phyloP scores from a whole-genome alignment of 2,329 filamentous ascomycete species.

The Calycina herbarum region DNA sequence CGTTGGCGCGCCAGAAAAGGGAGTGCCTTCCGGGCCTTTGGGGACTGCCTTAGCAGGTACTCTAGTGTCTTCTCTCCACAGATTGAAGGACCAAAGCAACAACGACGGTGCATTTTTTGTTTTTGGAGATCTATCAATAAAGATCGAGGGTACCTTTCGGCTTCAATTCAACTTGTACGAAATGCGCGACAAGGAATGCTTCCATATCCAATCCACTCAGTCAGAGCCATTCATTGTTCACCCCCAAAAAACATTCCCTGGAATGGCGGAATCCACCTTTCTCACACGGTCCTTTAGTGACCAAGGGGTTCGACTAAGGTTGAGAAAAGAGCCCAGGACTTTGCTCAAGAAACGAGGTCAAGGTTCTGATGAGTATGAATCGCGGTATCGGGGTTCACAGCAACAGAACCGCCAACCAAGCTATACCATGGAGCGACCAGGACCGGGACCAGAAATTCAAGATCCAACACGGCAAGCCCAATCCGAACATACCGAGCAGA shows the following conservation, averaged over 20 bases:
- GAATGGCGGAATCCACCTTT: slow-evolving; percentile 78
- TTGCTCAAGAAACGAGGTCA: slow-evolving; percentile 36
- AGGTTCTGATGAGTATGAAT: slow-evolving; percentile 37
- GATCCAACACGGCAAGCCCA: slow-evolving; percentile 17
- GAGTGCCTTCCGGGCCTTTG: slow-evolving; percentile 40
- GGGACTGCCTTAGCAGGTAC: slow-evolving; percentile 66
- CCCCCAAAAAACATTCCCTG: slow-evolving; percentile 69
- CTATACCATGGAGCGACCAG: slow-evolving; percentile 13
- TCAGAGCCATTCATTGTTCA: slow-evolving; percentile 69
- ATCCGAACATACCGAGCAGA: slow-evolving; percentile 15
- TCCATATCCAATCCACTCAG: slow-evolving; percentile 42
- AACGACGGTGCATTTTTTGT: slow-evolving; percentile 83
- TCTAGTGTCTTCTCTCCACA: slow-evolving; percentile 76
- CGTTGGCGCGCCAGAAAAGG: slow-evolving; percentile 44
- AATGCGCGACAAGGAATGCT: slow-evolving; percentile 46
- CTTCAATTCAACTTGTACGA: slow-evolving; percentile 79
- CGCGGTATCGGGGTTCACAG: slow-evolving; percentile 17
- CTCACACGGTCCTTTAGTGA: slow-evolving; percentile 82
- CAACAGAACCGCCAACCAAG: slow-evolving; percentile 25
- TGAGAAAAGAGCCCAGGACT: slow-evolving; percentile 78
- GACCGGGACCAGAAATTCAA: slow-evolving; percentile 15
- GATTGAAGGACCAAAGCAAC: slow-evolving; percentile 76
- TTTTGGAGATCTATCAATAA: slow-evolving; percentile 84
- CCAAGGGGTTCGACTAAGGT: slow-evolving; percentile 78
- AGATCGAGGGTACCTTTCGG: slow-evolving; percentile 69